Evolutionary conservation across 2,329 filamentous ascomycete genomes (phyloP).

Genomic region (Phialophora tarda): DNA sequence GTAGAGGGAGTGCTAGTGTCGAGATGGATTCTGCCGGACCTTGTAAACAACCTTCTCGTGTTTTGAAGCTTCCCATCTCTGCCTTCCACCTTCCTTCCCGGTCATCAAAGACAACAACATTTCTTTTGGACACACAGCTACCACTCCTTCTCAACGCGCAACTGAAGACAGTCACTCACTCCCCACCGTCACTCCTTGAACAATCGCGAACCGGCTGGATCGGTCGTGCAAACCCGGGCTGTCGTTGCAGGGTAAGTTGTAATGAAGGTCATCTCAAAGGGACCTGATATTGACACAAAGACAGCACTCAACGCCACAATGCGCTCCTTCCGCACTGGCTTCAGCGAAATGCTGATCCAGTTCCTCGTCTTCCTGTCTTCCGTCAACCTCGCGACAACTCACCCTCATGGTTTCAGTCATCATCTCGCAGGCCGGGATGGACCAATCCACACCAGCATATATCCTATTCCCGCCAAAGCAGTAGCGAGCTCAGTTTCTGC

Average conservation of each 20-base stretch:
- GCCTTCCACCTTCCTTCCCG: slow-evolving; percentile 7
- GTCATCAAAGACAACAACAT: neutral
- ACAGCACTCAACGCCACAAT: slow-evolving; percentile 18
- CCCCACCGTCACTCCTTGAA: slow-evolving; percentile 3
- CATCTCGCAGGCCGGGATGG: slow-evolving; percentile 25
- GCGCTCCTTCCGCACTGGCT: slow-evolving; percentile 13
- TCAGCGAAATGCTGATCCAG: slow-evolving; percentile 32
- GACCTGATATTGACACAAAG: slow-evolving; percentile 8
- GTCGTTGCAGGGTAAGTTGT: slow-evolving; percentile 11
- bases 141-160: slow-evolving; percentile 3
- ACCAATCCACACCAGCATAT: slow-evolving; percentile 17
- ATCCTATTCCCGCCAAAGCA: slow-evolving; percentile 23
- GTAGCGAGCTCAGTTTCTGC: slow-evolving; percentile 5
- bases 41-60: slow-evolving; percentile 5
- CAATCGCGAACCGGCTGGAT: slow-evolving; percentile 13
- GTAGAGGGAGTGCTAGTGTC: neutral
- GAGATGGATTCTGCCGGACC: slow-evolving; percentile 14
- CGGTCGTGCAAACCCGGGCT: slow-evolving; percentile 1
- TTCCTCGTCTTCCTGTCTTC: slow-evolving; percentile 11
- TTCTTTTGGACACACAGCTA: slow-evolving; percentile 3
- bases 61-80: neutral
- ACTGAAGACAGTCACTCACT: slow-evolving; percentile 4
- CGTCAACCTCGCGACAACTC: slow-evolving; percentile 4
- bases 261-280: neutral
- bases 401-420: slow-evolving; percentile 17